phyloP scores from a whole-genome alignment of 208 protist species.

The Leptomonas pyrrhocoris region DNA sequence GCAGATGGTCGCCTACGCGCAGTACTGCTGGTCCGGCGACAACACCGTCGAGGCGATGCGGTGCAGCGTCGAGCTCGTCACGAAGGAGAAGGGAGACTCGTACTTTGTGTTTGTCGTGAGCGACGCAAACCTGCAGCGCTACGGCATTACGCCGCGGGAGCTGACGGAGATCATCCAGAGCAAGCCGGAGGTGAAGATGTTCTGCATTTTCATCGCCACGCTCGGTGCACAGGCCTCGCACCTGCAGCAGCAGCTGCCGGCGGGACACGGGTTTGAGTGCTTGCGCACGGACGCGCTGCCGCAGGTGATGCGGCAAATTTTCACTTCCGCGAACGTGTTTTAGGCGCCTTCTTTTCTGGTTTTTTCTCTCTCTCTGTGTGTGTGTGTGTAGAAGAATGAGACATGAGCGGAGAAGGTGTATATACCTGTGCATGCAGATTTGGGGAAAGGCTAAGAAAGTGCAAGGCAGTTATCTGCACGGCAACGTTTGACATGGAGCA shows the following conservation, averaged over 20 bases:
- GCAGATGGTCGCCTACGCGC: conserved; percentile 91
- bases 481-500: no score
- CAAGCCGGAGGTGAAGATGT: conserved; percentile 84
- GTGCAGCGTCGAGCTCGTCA: conserved; percentile 71
- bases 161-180: conserved; percentile 74
- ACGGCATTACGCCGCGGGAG: conserved; percentile 87
- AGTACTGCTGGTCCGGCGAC: conserved; percentile 95
- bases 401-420: no score
- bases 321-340: conserved; percentile 74
- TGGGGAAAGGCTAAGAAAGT: no score
- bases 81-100: conserved; percentile 83
- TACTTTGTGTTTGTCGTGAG: conserved; percentile 95
- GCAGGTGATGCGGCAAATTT: conserved; percentile 89
- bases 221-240: conserved; percentile 80
- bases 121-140: conserved; percentile 94
- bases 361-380: neutral
- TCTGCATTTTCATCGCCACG: conserved; percentile 92
- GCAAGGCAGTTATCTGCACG: no score
- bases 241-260: conserved; percentile 73
- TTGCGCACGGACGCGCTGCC: conserved; percentile 86
- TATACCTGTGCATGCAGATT: no score
- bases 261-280: conserved; percentile 88
- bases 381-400: no score
- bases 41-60: conserved; percentile 90
- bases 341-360: conserved; percentile 18